phyloP scores from a whole-genome alignment of 75 land plant genomes.

The Selaginella tamariscina region DNA sequence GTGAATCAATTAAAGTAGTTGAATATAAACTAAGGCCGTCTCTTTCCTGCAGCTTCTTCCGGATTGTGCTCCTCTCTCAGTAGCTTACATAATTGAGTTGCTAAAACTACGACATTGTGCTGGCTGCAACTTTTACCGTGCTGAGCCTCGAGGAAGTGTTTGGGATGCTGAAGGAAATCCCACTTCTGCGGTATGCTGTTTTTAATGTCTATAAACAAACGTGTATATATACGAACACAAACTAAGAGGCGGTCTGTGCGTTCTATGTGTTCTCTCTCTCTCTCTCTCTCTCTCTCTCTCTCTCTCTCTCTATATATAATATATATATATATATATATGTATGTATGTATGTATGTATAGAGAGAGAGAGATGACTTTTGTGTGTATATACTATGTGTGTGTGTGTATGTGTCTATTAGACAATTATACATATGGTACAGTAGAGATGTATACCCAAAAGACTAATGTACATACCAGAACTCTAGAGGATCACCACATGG shows the following conservation, averaged over 20 bases:
- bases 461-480: constrained; percentile 35
- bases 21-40: not conserved
- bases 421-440: too few species aligned
- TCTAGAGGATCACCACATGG: constrained; percentile 78
- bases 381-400: too few species aligned
- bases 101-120: constrained; percentile 51
- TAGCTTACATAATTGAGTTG: constrained; percentile 55
- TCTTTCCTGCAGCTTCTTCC: constrained; percentile 53
- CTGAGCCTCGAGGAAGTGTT: constrained; percentile 56
- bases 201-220: not conserved
- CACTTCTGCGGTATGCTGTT: constrained; percentile 32
- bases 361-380: too few species aligned
- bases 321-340: too few species aligned
- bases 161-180: constrained; percentile 73
- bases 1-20: not conserved
- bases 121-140: constrained; percentile 74
- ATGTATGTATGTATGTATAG: too few species aligned
- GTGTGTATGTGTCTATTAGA: too few species aligned
- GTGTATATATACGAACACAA: too few species aligned
- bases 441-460: too few species aligned
- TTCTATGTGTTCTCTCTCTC: not conserved
- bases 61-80: constrained; percentile 81
- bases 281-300: not conserved
- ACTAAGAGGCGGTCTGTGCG: too few species aligned
- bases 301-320: too few species aligned